These are phyloP conservation scores for Globisporangium paroecandrum DNA, from an alignment of 352 stramenopile genomes.

Conservation along the genomic window DNA sequence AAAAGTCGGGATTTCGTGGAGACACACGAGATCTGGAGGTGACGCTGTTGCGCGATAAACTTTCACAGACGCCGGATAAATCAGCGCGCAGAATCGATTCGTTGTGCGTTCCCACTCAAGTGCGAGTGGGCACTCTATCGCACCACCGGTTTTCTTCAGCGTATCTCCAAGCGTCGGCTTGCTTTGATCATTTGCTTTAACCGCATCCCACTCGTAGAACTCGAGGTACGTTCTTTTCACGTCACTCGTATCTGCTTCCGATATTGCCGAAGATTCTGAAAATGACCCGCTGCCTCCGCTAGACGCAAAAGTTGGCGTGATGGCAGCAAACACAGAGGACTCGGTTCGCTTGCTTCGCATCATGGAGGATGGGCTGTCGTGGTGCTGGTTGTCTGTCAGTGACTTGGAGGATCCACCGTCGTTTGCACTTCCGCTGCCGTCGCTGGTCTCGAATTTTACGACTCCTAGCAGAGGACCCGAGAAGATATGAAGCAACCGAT, in stretches of 20 bases:
- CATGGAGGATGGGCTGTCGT: slow-evolving; percentile 35
- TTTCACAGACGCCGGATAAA: slow-evolving; percentile 43
- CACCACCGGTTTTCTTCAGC: slow-evolving; percentile 25
- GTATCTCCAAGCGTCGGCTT: slow-evolving; percentile 14
- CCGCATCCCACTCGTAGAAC: slow-evolving; percentile 66
- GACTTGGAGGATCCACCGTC: slow-evolving; percentile 20
- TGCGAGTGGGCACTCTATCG: slow-evolving; percentile 50
- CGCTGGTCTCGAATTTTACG: slow-evolving; percentile 44
- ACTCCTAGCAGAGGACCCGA: slow-evolving; percentile 65
- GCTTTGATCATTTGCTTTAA: slow-evolving; percentile 9
- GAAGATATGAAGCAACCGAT: slow-evolving; percentile 65
- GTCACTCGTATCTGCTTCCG: slow-evolving; percentile 27
- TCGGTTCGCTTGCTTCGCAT: slow-evolving; percentile 48
- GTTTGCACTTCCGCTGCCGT: slow-evolving; percentile 13
- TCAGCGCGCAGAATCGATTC: slow-evolving; percentile 50
- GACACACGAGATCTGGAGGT: slow-evolving; percentile 28
- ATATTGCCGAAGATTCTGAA: slow-evolving; percentile 9
- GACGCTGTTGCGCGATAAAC: slow-evolving; percentile 40
- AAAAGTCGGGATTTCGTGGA: slow-evolving; percentile 56
- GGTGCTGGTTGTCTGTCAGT: slow-evolving; percentile 17
- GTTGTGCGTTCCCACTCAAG: slow-evolving; percentile 60
- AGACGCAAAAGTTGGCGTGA: slow-evolving; percentile 26
- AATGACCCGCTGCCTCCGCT: slow-evolving; percentile 18
- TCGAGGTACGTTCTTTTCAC: slow-evolving; percentile 61
- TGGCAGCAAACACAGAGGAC: slow-evolving; percentile 46